Base-by-base conservation (phyloP, 495 filamentous ascomycete species). In the Hypoxylon trugodes region DNA sequence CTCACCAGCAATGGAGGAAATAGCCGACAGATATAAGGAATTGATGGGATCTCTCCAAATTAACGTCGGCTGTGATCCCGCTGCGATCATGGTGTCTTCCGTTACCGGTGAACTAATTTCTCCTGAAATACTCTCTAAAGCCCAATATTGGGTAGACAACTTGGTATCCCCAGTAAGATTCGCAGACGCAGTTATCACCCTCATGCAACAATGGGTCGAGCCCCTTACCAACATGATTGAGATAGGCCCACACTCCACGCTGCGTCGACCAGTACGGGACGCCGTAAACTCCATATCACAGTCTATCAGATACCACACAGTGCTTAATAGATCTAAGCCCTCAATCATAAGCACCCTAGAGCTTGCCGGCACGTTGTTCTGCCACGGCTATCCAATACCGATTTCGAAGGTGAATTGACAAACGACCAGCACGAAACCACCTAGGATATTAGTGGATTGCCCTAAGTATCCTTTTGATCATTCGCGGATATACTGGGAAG, bases 221-320 rank as follows among this genome's bases (percentile, higher is more conserved):
- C 8, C 3, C 2, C 1, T n/a, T 3, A 18, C 2, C 3, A 2
- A 38, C 6, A 18, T 86, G 1, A 52, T 89, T 13, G 86, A 89
- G 48, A 68, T 88, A 28, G 87, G 87, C 0, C 82, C 87, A 16
- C 87, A 89, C 61, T 61, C 74, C 6, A 81, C 85, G 0, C 69
- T 90, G 0, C 71, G 77, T 28, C 76, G 79, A 0, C 82, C 84
- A 0, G 57, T 83, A 10, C 71, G 75, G 15, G 76, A 85, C 24
- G 82, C 78, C n/a, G 37, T 82, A 6, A n/a, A n/a, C n/a, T n/a
- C n/a, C n/a, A n/a, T n/a, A n/a, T n/a, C n/a, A n/a, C n/a, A n/a
- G n/a, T n/a, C n/a, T n/a, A n/a, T n/a, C n/a, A 40, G 36, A 15
- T 76, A 74, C 66, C n/a, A 73, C 59, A 28, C 69, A 68, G 63